phyloP scores from a whole-genome alignment of 2,329 filamentous ascomycete species.

The Catunica adiposa region DNA sequence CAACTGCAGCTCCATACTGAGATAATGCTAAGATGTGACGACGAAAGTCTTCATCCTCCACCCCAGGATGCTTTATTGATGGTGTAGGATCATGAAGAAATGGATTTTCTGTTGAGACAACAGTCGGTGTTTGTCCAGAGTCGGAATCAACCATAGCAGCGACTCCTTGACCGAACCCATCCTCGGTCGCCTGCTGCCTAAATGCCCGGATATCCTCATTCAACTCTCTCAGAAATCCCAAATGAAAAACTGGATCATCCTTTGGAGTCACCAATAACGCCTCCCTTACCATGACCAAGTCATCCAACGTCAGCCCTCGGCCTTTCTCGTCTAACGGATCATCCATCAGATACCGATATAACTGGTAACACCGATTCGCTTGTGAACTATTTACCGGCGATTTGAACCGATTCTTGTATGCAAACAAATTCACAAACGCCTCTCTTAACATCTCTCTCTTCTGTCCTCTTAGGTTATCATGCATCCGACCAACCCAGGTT shows the following conservation, averaged over 20 bases:
- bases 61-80: not conserved
- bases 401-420: conserved; percentile 32
- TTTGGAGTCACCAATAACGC: conserved; percentile 27
- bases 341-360: conserved; percentile 43
- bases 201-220: conserved; percentile 21
- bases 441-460: conserved; percentile 42
- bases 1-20: conserved; percentile 35
- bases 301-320: conserved; percentile 23
- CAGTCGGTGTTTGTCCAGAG: not conserved
- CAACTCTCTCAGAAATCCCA: conserved; percentile 30
- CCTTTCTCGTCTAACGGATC: conserved; percentile 22
- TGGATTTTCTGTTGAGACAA: conserved; percentile 13
- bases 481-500: not conserved
- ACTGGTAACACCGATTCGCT: conserved; percentile 36
- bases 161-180: conserved; percentile 15
- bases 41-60: conserved; percentile 22
- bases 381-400: conserved; percentile 47
- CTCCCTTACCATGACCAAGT: conserved; percentile 29
- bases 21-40: conserved; percentile 35
- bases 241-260: conserved; percentile 29
- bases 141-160: conserved; percentile 16
- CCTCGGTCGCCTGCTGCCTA: conserved; percentile 12
- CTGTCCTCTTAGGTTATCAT: conserved; percentile 36
- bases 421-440: conserved; percentile 50
- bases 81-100: conserved; percentile 10